Evolutionary conservation across 1,284 basidiomycete species (phyloP).

Genomic region (Cutaneotrichosporon spelunceum): DNA sequence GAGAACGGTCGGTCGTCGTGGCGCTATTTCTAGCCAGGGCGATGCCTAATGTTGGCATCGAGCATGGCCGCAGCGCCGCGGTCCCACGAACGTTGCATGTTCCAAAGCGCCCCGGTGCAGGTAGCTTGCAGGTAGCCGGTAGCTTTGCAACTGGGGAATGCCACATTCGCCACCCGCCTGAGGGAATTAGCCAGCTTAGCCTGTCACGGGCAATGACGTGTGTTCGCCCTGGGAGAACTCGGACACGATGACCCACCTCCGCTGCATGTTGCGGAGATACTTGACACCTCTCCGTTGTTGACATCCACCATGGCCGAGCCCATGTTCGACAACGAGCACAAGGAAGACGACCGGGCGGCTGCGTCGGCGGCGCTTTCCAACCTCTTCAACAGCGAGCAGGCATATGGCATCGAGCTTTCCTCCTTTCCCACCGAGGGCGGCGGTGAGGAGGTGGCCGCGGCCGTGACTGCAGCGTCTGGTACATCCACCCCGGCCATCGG

Average conservation of each 20-base stretch:
- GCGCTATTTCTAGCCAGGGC: too few species aligned
- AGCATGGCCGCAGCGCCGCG: too few species aligned
- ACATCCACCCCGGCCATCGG: neutral
- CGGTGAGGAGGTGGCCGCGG: too few species aligned
- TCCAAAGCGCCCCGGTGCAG: too few species aligned
- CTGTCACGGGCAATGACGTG: neutral
- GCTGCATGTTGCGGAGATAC: neutral
- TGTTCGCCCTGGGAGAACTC: neutral
- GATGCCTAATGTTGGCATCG: neutral
- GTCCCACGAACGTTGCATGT: too few species aligned
- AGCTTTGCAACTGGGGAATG: too few species aligned
- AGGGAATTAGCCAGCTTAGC: neutral
- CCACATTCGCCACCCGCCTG: neutral
- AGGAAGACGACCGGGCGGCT: constrained; percentile 6
- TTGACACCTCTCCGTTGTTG: constrained; percentile 8
- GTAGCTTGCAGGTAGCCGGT: too few species aligned
- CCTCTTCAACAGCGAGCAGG: constrained; percentile 15
- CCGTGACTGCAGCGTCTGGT: neutral
- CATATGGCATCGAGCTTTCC: constrained; percentile 16
- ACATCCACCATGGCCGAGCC: neutral
- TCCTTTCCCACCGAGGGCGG: constrained; percentile 7
- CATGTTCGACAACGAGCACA: constrained; percentile 5
- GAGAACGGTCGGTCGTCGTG: too few species aligned
- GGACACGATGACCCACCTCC: neutral
- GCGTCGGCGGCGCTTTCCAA: constrained; percentile 21